Conservation (phyloP, 306 rosid species). For the Rosa multiflora region DNA sequence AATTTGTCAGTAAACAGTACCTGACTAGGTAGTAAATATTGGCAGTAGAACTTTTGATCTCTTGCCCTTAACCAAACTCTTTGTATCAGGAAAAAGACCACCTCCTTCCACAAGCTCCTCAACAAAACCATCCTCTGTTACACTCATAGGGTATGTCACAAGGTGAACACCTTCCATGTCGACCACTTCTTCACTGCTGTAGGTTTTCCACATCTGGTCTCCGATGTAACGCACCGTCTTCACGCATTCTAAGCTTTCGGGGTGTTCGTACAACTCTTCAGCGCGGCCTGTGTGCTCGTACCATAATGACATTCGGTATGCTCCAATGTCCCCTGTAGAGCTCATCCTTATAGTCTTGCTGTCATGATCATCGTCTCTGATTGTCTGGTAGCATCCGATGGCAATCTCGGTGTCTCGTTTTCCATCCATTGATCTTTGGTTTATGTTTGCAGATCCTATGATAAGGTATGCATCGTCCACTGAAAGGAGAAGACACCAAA, state of each 20-base stretch:
- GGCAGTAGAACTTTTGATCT: slow-evolving; percentile 57
- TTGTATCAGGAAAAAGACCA: slow-evolving; percentile 72
- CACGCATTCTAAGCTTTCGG: slow-evolving; percentile 46
- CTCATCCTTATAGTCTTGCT: slow-evolving; percentile 19
- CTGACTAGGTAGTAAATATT: slow-evolving; percentile 55
- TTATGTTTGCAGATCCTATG: slow-evolving; percentile 95
- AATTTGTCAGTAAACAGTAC: background rate
- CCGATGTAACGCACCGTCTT: slow-evolving; percentile 39
- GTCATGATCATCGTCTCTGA: slow-evolving; percentile 18
- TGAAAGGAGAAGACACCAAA: slow-evolving; percentile 26
- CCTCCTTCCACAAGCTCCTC: slow-evolving; percentile 41
- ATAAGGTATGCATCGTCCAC: slow-evolving; percentile 88
- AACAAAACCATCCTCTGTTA: slow-evolving; percentile 51
- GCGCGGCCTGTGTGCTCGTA: slow-evolving; percentile 67
- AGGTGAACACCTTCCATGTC: slow-evolving; percentile 88
- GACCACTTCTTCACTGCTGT: slow-evolving; percentile 48
- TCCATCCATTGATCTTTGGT: slow-evolving; percentile 97
- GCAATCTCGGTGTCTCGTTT: slow-evolving; percentile 89
- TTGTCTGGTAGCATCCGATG: slow-evolving; percentile 68
- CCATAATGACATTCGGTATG: slow-evolving; percentile 78
- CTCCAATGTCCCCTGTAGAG: slow-evolving; percentile 54
- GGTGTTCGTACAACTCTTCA: slow-evolving; percentile 37
- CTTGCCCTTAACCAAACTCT: slow-evolving; percentile 49
- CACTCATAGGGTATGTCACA: slow-evolving; percentile 57
- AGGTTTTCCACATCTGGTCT: slow-evolving; percentile 61